A percentile compares a stretch with the other conserved stretches of the same genome.
phyloP scores from a whole-genome alignment of 2,329 filamentous ascomycete species.

The Fusarium concolor region DNA sequence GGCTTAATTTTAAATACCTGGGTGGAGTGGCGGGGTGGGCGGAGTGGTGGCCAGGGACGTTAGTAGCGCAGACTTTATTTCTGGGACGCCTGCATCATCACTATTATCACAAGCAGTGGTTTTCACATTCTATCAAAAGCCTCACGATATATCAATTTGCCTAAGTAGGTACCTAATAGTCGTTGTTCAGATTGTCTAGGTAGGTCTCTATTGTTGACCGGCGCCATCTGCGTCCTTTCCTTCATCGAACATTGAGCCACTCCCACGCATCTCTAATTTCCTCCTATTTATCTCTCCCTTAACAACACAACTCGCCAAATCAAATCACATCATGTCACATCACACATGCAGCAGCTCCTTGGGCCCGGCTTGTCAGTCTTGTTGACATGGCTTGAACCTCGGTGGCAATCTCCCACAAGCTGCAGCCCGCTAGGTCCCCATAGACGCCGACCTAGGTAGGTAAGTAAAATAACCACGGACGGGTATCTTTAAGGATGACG shows the following conservation, averaged over 20 bases:
- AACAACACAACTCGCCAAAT: neutral
- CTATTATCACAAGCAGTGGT: neutral
- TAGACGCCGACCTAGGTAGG: neutral
- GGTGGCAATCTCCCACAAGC: slow-evolving; percentile 17
- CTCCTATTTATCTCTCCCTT: slow-evolving; percentile 8
- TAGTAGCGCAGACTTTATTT: neutral
- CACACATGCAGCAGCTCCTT: neutral
- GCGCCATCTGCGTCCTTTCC: neutral
- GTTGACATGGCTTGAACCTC: slow-evolving; percentile 16
- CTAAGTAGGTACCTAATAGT: neutral
- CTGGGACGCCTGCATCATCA: too few species aligned
- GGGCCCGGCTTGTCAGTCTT: slow-evolving; percentile 10
- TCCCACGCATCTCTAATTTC: slow-evolving; percentile 20
- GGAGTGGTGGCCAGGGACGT: too few species aligned
- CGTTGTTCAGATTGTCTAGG: neutral
- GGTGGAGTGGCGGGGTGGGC: too few species aligned
- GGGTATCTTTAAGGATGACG: neutral
- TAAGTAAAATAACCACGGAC: neutral
- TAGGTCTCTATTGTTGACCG: neutral
- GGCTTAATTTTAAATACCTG: too few species aligned
- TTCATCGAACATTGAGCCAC: neutral
- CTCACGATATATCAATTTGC: neutral
- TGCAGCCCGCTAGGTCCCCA: neutral
- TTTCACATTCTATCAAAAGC: neutral
- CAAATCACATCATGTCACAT: slow-evolving; percentile 4